phyloP scores from a whole-genome alignment of 306 rosid genomes.

The Cucurbita ficifolia region DNA sequence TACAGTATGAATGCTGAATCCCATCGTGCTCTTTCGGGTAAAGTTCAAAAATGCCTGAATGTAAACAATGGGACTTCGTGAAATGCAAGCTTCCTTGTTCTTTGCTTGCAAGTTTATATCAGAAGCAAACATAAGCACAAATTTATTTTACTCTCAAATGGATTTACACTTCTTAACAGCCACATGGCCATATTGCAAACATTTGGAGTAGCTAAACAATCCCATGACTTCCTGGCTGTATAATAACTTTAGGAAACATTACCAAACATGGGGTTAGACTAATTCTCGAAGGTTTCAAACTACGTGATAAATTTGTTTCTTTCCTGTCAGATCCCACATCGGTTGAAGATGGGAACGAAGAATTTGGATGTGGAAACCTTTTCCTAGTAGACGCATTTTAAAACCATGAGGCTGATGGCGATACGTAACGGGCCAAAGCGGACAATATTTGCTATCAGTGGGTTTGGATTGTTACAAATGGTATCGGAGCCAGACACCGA shows the following conservation, averaged over 20 bases:
- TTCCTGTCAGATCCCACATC: no score
- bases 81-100: background rate
- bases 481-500: no score
- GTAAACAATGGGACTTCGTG: background rate
- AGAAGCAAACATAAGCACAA: background rate
- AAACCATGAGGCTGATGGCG: no score
- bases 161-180: background rate
- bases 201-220: background rate
- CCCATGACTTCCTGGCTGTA: background rate
- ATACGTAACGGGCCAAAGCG: no score
- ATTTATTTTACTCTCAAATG: background rate
- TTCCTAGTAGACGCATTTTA: no score
- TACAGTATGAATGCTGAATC: slow-evolving; percentile 63
- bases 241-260: background rate
- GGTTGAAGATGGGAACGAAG: no score
- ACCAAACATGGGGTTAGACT: background rate
- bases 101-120: background rate
- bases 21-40: slow-evolving; percentile 54
- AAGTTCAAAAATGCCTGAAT: slow-evolving; percentile 58
- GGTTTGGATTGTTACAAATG: no score
- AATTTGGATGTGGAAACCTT: no score
- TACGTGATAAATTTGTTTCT: background rate
- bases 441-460: no score
- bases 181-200: background rate
- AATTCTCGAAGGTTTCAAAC: background rate